Percentiles rank a stretch among this genome's conserved stretches.
These are phyloP conservation scores for Trichosanthes cucumerina DNA, from an alignment of 306 rosid genomes.

Conservation along the genomic window DNA sequence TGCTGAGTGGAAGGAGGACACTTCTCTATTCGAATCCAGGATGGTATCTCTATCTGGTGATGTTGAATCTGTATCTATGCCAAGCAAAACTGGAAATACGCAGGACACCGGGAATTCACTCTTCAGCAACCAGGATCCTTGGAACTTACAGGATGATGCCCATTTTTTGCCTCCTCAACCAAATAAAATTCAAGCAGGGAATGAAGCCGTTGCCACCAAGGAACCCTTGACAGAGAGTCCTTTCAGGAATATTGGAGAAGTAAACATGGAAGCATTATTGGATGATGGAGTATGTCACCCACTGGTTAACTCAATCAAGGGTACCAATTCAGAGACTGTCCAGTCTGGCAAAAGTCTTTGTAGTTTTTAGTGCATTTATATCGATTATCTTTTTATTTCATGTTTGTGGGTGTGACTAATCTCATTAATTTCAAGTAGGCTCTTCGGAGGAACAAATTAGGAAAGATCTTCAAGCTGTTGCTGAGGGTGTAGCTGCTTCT, in stretches of 20 bases:
- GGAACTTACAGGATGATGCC: slow-evolving; percentile 52
- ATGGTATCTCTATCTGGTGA: slow-evolving; percentile 10
- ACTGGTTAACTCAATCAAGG: slow-evolving; percentile 27
- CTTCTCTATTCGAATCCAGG: slow-evolving; percentile 10
- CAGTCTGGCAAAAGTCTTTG: slow-evolving; percentile 40
- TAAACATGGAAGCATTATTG: slow-evolving; percentile 24
- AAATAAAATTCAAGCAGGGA: slow-evolving; percentile 24
- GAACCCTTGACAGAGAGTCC: slow-evolving; percentile 37
- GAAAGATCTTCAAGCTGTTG: slow-evolving; percentile 87
- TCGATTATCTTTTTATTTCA: slow-evolving; percentile 11
- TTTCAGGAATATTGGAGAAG: slow-evolving; percentile 27
- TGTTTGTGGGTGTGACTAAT: neutral
- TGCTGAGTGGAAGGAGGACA: slow-evolving; percentile 23
- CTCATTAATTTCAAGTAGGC: slow-evolving; percentile 17
- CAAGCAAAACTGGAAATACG: slow-evolving; percentile 35
- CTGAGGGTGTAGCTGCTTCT: slow-evolving; percentile 85
- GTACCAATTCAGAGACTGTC: slow-evolving; percentile 32
- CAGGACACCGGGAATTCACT: slow-evolving; percentile 64
- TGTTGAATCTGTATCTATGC: slow-evolving; percentile 24
- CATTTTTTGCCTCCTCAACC: slow-evolving; percentile 51
- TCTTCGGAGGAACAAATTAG: slow-evolving; percentile 64
- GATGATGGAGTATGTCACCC: slow-evolving; percentile 37
- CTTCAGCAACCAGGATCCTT: slow-evolving; percentile 76
- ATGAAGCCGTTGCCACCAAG: slow-evolving; percentile 31
- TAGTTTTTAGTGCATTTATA: slow-evolving; percentile 3